A percentile compares a stretch with the other conserved stretches of the same genome.
These are phyloP conservation scores for Globisporangium parvum DNA, from an alignment of 352 stramenopile species.

Conservation along the genomic window DNA sequence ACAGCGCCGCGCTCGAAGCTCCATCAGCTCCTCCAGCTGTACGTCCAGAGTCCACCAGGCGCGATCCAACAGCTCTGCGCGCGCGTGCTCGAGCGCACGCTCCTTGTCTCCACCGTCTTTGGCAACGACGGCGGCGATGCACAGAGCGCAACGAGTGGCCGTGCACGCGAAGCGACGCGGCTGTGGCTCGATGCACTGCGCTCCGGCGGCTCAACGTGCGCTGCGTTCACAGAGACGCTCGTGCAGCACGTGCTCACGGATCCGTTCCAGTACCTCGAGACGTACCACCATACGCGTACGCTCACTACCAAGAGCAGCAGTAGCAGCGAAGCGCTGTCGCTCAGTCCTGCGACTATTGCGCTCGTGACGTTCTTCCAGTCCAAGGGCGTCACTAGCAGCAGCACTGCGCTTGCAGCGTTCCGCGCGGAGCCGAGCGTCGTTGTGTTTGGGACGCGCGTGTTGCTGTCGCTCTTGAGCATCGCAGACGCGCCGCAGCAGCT, in stretches of 20 bases:
- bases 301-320: background rate
- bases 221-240: conserved; percentile 39
- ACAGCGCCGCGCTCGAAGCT: conserved; percentile 42
- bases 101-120: conserved; percentile 54
- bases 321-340: conserved; percentile 9
- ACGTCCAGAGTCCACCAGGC: conserved; percentile 21
- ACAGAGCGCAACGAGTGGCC: conserved; percentile 5
- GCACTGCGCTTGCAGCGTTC: conserved; percentile 11
- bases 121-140: conserved; percentile 18
- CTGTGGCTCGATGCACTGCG: conserved; percentile 65
- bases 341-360: conserved; percentile 42
- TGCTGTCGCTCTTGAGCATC: conserved; percentile 30
- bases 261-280: conserved; percentile 38
- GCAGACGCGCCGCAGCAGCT: conserved; percentile 30
- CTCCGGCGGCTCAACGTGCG: conserved; percentile 27
- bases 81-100: conserved; percentile 46
- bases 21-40: conserved; percentile 57
- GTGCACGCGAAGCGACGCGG: conserved; percentile 41
- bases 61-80: conserved; percentile 33
- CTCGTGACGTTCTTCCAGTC: conserved; percentile 42
- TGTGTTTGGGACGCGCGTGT: conserved; percentile 34
- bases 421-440: conserved; percentile 23
- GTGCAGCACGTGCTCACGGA: conserved; percentile 36
- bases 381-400: background rate
- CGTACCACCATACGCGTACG: conserved; percentile 18